Evolutionary conservation across 179 eudicot species (phyloP).

Genomic region (Heliamphora pulchella): DNA sequence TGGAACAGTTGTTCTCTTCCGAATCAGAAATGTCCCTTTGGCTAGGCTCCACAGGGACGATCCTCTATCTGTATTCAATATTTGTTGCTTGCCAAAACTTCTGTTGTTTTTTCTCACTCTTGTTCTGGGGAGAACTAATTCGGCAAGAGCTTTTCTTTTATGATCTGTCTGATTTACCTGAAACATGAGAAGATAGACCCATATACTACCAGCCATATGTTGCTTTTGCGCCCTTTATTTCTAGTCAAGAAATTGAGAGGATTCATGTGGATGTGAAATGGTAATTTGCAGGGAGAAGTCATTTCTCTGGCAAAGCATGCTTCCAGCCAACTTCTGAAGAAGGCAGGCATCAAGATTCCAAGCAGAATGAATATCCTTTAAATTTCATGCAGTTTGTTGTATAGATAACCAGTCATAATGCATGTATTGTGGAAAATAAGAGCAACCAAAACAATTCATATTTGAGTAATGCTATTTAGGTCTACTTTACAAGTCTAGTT

Average conservation of each 20-base stretch:
- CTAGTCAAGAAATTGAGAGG: neutral
- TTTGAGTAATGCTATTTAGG: neutral
- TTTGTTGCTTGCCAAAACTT: neutral
- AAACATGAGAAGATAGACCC: neutral
- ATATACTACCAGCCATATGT: neutral
- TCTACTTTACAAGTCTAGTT: no score
- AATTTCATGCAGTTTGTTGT: neutral
- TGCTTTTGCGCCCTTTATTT: neutral
- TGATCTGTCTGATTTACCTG: neutral
- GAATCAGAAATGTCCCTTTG: no score
- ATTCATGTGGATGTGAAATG: neutral
- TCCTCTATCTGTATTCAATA: neutral
- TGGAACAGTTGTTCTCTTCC: neutral
- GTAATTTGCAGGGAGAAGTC: conserved; percentile 46
- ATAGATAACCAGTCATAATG: neutral
- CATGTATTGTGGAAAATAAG: neutral
- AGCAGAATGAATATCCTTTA: conserved; percentile 53
- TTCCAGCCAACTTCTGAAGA: conserved; percentile 49
- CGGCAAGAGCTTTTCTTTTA: neutral
- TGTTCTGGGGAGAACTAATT: neutral
- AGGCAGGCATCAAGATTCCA: conserved; percentile 72
- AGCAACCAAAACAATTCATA: neutral
- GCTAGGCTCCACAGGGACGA: neutral
- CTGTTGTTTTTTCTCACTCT: no score
- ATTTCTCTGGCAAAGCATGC: conserved; percentile 53